Evolutionary conservation across 1,284 basidiomycete genomes (phyloP).

Genomic region (Microstroma glucosiphilum): DNA sequence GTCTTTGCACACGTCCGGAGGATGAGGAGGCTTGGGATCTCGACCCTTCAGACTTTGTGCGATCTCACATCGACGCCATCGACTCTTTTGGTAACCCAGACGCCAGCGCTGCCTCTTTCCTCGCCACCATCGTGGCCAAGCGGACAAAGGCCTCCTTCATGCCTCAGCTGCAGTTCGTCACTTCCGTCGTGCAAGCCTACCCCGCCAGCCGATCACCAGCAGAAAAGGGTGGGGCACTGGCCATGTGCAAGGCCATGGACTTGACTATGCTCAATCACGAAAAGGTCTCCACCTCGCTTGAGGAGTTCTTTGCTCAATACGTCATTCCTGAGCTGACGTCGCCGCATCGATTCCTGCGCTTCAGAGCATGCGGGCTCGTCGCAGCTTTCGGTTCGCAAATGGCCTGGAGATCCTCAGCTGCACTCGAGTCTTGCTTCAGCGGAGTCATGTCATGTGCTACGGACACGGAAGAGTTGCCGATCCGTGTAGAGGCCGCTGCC

Average conservation of each 20-base stretch:
- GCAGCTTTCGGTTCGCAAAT: slow-evolving; percentile 41
- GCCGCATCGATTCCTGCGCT: slow-evolving; percentile 37
- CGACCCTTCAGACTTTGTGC: slow-evolving; percentile 45
- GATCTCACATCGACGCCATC: slow-evolving; percentile 39
- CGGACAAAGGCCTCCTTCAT: slow-evolving; percentile 43
- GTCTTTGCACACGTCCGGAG: slow-evolving; percentile 39
- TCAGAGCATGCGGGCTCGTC: slow-evolving; percentile 42
- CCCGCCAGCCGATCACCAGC: slow-evolving; percentile 27
- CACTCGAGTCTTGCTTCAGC: slow-evolving; percentile 38
- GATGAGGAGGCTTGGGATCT: slow-evolving; percentile 48
- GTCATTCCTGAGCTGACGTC: slow-evolving; percentile 43
- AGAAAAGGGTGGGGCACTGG: slow-evolving; percentile 47
- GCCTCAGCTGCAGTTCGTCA: slow-evolving; percentile 45
- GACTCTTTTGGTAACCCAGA: slow-evolving; percentile 37
- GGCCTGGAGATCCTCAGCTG: slow-evolving; percentile 35
- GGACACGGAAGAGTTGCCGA: slow-evolving; percentile 68
- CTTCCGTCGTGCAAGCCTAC: slow-evolving; percentile 40
- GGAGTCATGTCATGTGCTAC: slow-evolving; percentile 45
- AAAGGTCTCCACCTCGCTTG: slow-evolving; percentile 33
- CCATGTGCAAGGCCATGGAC: slow-evolving; percentile 37
- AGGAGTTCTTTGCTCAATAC: slow-evolving; percentile 43
- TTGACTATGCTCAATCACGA: slow-evolving; percentile 40
- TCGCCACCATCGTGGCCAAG: slow-evolving; percentile 36
- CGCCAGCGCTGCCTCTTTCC: slow-evolving; percentile 30
- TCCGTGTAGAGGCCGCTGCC: slow-evolving; percentile 74